Evolutionary conservation across 75 land plant species (phyloP), one percentile per base, ranked within the genome.

Genomic region (Gnetum montanum): DNA sequence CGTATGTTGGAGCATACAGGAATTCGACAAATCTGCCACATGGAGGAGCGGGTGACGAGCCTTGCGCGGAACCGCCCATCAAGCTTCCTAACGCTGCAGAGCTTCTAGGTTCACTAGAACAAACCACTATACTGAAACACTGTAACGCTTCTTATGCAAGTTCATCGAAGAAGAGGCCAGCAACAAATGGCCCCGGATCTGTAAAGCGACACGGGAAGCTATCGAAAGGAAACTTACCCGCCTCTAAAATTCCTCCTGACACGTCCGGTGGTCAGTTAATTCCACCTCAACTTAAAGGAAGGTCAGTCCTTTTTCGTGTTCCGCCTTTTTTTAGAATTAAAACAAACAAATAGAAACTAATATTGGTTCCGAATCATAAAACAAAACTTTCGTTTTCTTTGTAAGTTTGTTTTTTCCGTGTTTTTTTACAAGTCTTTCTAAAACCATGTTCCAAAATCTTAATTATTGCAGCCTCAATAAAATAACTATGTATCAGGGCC

Each of bases 261-360:
- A 70, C 82, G 16, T 51, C 34, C 1, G 83, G 63, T 35, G 75
- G 75, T 31, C 1, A 31, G 38, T 65, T 85, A 10, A 43, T 85
- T 53, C 89, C 89, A 8, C 89, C 89, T 33, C 89, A 85, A 57
- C 63, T 85, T 24, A 61, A 54, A 24, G 85, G 89, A 55, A 85
- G 85, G 89, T 81, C 35, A 45, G 77, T 67, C 34, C n/a, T n/a
- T 28, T 15, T 44, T 27, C 23, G 4, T 40, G 41, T 10, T 40
- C 15, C 41, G 10, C 15, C 15, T 15, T 40, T 10, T 40, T 40
- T 40, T 40, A 40, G 15, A 40, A 40, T 40, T 10, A 10, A 40
- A 40, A 40, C 41, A 15, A 15, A 40, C 10, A 15, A 15, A 10
- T 40, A 15, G 10, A 10, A 15, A 10, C 41, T 15, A 10, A 15